phyloP scores from a whole-genome alignment of 2,329 filamentous ascomycete genomes.

The Penicillium sp. region DNA sequence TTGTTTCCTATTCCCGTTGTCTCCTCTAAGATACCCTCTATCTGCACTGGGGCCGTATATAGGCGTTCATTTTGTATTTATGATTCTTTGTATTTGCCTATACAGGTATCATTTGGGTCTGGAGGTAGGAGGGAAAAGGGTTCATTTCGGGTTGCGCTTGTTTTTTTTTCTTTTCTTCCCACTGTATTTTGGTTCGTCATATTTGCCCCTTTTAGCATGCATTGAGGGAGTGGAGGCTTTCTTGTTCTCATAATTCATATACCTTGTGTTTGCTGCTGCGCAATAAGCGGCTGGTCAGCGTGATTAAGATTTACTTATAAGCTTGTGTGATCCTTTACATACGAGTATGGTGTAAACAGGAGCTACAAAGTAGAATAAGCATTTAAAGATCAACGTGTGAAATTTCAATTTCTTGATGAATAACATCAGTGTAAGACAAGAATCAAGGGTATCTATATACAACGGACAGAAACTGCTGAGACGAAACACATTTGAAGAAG shows the following conservation, averaged over 20 bases:
- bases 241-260: constrained; percentile 1
- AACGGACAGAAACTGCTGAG: constrained; percentile 5
- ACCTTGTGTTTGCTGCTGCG: neutral
- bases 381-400: neutral
- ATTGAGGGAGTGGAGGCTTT: constrained; percentile 18
- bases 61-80: constrained; percentile 12
- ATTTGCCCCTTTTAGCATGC: constrained; percentile 7
- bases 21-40: constrained; percentile 20
- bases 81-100: constrained; percentile 2
- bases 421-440: neutral
- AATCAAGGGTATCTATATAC: constrained; percentile 26
- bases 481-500: neutral
- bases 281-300: neutral
- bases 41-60: constrained; percentile 19
- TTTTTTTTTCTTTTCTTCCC: neutral
- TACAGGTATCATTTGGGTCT: neutral
- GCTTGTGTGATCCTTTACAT: no score
- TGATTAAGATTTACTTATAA: neutral
- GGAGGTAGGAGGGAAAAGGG: neutral
- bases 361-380: no score
- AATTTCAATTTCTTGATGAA: neutral
- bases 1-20: constrained; percentile 5
- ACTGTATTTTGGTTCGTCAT: constrained; percentile 10
- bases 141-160: neutral
- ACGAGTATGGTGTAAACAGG: no score